Evolutionary conservation across 2,329 filamentous ascomycete genomes (phyloP), one percentile per base, ranked within the genome.

Genomic region (Sclerotiophoma versabilis): DNA sequence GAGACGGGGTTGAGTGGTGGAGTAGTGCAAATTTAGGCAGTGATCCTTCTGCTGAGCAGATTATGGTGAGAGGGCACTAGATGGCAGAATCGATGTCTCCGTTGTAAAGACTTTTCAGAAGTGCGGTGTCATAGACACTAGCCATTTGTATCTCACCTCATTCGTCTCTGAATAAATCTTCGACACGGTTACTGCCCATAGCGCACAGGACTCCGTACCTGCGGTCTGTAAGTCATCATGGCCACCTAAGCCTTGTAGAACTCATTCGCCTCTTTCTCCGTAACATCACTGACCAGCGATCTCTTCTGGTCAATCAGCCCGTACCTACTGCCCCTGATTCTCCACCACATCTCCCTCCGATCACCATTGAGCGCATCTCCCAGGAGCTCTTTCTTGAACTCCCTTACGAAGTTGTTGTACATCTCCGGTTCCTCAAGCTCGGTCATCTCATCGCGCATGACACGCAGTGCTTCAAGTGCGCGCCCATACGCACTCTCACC

Each of bases 341-440:
- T 80, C 78, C 85, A 90, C 92, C 92, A 97, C 77, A 97, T 87
- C 68, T 96, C 91, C 59, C 83, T 83, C 48, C 92, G 80, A 65
- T 96, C 89, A 0, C 91, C 92, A 30, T 87, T 87, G 2, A 97
- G 76, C 62, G 89, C 83, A 0, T 87, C 89, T 0, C 80, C 83
- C 7, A 92, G 73, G 1, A 97, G 71, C 50, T 87, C 86, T 61
- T 80, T 80, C 79, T 97, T 98, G 64, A 98, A 75, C 27, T 83
- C 81, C 33, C 74, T 79, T 34, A 96, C 66, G 61, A 93, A 90
- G 0, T 82, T 79, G 69, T 98, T 97, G 75, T 90, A 99, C 23
- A 91, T 66, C 0, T 73, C 82, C 0, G 91, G 89, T 71, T 91
- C 86, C 69, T 97, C 93, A 25, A 91, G 80, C 5, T 87, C 85